phyloP scores from a whole-genome alignment of 371 early-diverging fungal species.

The Mucor irregularis region DNA sequence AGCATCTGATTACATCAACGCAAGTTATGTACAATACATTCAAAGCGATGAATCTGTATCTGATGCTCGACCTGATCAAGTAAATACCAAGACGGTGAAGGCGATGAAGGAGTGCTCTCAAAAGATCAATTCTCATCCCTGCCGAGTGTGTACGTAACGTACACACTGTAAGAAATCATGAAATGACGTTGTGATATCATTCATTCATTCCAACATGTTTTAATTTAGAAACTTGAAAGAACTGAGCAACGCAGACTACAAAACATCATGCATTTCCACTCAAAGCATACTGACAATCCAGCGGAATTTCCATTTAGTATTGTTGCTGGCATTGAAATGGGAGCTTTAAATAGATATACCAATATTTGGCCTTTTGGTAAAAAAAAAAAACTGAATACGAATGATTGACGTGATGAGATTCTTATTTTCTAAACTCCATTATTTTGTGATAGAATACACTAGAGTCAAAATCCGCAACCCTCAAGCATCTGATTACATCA shows the following conservation, averaged over 20 bases:
- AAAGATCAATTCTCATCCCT: conserved; percentile 11
- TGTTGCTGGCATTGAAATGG: conserved; percentile 67
- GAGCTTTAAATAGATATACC: conserved; percentile 71
- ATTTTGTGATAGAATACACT: conserved; percentile 50
- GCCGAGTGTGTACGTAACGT: too few species aligned
- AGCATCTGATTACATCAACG: conserved; percentile 84
- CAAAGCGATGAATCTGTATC: conserved; percentile 63
- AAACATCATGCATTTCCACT: conserved; percentile 60
- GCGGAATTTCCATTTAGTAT: conserved; percentile 58
- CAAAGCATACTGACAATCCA: conserved; percentile 40
- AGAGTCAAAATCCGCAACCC: conserved; percentile 43
- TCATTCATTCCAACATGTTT: not conserved
- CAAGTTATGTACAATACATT: conserved; percentile 50
- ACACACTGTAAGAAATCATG: conserved; percentile 18
- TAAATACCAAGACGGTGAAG: conserved; percentile 20
- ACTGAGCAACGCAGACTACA: conserved; percentile 65
- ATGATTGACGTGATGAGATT: conserved; percentile 6
- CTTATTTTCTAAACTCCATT: conserved; percentile 2
- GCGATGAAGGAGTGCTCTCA: conserved; percentile 23
- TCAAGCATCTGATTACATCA: conserved; percentile 77
- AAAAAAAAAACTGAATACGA: too few species aligned
- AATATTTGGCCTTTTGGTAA: conserved; percentile 79
- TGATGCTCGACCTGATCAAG: conserved; percentile 63
- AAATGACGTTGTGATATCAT: not conserved
- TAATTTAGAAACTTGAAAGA: conserved; percentile 53